These are phyloP conservation scores for Globisporangium camurandrum DNA, from an alignment of 352 stramenopile genomes.

Conservation along the genomic window DNA sequence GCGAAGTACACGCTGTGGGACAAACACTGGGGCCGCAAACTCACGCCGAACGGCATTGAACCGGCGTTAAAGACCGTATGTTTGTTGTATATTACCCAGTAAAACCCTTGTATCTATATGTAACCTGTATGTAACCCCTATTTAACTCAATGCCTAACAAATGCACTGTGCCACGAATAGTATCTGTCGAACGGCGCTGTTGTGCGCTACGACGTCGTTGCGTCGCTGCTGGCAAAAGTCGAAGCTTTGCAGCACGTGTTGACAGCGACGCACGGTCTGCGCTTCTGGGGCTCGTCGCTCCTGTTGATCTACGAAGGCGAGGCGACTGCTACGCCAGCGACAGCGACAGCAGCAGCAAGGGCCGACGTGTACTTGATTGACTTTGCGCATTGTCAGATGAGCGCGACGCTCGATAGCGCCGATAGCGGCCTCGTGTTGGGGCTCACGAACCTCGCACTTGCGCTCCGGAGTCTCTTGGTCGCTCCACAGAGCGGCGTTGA, in stretches of 20 bases:
- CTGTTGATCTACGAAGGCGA: constrained; percentile 76
- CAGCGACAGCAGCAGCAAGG: constrained; percentile 12
- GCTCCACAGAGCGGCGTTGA: too few species aligned
- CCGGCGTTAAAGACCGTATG: constrained; percentile 55
- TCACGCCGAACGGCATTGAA: constrained; percentile 45
- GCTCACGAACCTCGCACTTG: constrained; percentile 48
- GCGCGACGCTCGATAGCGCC: constrained; percentile 27
- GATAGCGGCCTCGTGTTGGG: constrained; percentile 66
- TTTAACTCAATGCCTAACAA: neutral
- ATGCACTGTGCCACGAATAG: constrained; percentile 15
- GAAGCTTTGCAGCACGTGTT: constrained; percentile 35
- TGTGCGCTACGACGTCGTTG: constrained; percentile 39
- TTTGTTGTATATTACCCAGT: too few species aligned
- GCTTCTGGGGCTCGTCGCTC: constrained; percentile 70
- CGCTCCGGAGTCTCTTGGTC: constrained; percentile 29
- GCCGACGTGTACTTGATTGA: constrained; percentile 63
- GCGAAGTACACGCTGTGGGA: constrained; percentile 64
- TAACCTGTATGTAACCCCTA: neutral
- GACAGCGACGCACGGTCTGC: constrained; percentile 35
- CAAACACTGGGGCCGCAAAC: constrained; percentile 68
- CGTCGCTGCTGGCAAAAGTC: constrained; percentile 35
- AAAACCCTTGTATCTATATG: too few species aligned
- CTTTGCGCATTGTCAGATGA: constrained; percentile 77
- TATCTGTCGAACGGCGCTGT: constrained; percentile 44
- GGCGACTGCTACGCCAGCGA: constrained; percentile 12